phyloP scores from a whole-genome alignment of 441 rosid species.

The Erysimum pusillum region DNA sequence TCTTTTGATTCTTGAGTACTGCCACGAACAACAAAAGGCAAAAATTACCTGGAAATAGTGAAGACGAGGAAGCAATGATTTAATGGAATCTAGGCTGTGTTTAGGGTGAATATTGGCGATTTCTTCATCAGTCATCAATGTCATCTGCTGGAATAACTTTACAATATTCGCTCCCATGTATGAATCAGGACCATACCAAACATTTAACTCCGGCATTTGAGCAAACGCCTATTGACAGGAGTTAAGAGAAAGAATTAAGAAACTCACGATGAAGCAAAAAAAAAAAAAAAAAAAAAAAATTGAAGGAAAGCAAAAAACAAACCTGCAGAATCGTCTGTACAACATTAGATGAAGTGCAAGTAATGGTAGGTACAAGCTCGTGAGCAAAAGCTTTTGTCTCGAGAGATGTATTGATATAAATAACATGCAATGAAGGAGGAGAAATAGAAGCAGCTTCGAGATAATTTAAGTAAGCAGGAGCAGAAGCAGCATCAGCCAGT shows the following conservation, averaged over 20 bases:
- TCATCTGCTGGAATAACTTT: slow-evolving; percentile 87
- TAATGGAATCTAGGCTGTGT: slow-evolving; percentile 72
- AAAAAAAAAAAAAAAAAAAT: too few species aligned
- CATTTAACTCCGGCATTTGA: slow-evolving; percentile 75
- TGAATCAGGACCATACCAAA: slow-evolving; percentile 98
- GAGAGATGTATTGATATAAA: slow-evolving; percentile 91
- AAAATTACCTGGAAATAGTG: slow-evolving; percentile 65
- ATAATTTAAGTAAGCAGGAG: slow-evolving; percentile 84
- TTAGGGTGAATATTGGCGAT: slow-evolving; percentile 76
- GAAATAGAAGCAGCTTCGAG: slow-evolving; percentile 73
- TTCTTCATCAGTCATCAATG: slow-evolving; percentile 87
- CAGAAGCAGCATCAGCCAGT: slow-evolving; percentile 93
- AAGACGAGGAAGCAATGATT: slow-evolving; percentile 72
- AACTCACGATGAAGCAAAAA: slow-evolving; percentile 16
- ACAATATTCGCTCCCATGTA: slow-evolving; percentile 98
- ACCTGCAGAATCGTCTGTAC: slow-evolving; percentile 96
- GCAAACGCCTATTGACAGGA: slow-evolving; percentile 72
- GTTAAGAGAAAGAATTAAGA: slow-evolving; percentile 7
- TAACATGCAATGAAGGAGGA: slow-evolving; percentile 81
- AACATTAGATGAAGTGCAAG: slow-evolving; percentile 96
- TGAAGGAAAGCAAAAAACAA: slow-evolving; percentile 26
- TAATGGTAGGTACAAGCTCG: slow-evolving; percentile 95
- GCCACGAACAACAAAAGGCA: neutral
- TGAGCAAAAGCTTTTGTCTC: slow-evolving; percentile 97
- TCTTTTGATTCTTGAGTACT: slow-evolving; percentile 4